phyloP scores from a whole-genome alignment of 345 rosid species.

The Eucalyptus brandiana region DNA sequence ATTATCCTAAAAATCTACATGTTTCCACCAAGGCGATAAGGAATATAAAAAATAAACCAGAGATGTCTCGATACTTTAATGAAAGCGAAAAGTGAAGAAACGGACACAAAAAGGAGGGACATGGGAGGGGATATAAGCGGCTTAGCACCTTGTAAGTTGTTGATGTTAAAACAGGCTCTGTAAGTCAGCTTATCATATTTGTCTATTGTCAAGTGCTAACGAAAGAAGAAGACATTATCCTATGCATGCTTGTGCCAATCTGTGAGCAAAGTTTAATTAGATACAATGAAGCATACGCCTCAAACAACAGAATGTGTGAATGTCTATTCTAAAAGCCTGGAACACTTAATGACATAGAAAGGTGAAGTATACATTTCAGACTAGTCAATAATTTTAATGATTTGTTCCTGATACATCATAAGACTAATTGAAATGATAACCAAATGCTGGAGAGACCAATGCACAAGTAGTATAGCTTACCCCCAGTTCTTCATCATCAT shows the following conservation, averaged over 20 bases:
- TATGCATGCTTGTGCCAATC: background rate
- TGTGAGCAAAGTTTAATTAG: background rate
- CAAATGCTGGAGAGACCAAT: background rate
- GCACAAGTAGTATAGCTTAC: slow-evolving; percentile 12
- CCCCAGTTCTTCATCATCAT: slow-evolving; percentile 54
- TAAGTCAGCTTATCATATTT: background rate
- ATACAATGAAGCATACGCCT: background rate
- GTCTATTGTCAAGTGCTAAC: background rate
- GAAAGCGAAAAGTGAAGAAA: background rate
- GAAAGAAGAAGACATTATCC: background rate
- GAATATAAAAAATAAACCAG: background rate
- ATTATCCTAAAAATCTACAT: background rate
- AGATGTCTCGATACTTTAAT: background rate
- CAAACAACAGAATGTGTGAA: background rate
- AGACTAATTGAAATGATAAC: background rate
- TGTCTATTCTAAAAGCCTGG: background rate
- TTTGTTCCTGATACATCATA: background rate
- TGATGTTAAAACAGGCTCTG: background rate
- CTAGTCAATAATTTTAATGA: background rate
- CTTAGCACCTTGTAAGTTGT: background rate
- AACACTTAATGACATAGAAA: background rate
- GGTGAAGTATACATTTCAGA: background rate
- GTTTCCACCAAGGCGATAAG: background rate
- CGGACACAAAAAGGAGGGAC: background rate
- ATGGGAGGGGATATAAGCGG: background rate